A percentile compares a stretch with the other conserved stretches of the same genome.
Evolutionary conservation across 257 asterid species (phyloP).

Genomic region (Lithospermum erythrorhizon): DNA sequence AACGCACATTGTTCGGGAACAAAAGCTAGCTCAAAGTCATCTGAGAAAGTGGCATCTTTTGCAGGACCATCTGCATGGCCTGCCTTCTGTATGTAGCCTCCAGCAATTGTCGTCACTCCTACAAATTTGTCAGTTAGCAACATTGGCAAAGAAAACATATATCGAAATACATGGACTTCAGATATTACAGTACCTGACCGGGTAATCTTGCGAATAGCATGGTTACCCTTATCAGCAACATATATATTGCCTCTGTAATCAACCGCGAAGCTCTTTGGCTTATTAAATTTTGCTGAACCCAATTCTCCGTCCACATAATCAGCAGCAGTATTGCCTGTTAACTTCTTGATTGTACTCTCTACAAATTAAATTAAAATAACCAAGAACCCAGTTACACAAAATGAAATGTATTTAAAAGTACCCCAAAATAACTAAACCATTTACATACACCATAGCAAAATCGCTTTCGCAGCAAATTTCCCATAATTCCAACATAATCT

Average conservation of each 20-base stretch:
- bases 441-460: background rate
- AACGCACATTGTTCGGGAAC: slow-evolving; percentile 60
- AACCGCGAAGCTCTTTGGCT: slow-evolving; percentile 60
- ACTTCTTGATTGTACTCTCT: slow-evolving; percentile 40
- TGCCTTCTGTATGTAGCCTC: slow-evolving; percentile 44
- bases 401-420: background rate
- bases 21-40: slow-evolving; percentile 42
- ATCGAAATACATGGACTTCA: background rate
- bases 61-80: slow-evolving; percentile 69
- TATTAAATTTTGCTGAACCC: slow-evolving; percentile 46
- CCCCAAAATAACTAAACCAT: slow-evolving; percentile 1
- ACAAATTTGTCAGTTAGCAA: slow-evolving; percentile 5
- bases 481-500: background rate
- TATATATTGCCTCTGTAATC: slow-evolving; percentile 68
- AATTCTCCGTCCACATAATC: slow-evolving; percentile 62
- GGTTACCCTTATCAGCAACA: slow-evolving; percentile 56
- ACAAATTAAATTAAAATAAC: slow-evolving; percentile 9
- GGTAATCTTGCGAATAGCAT: slow-evolving; percentile 61
- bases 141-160: background rate
- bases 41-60: slow-evolving; percentile 59
- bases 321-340: slow-evolving; percentile 40
- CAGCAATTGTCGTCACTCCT: slow-evolving; percentile 94
- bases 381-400: background rate
- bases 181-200: slow-evolving; percentile 37
- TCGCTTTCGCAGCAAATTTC: background rate